A percentile compares a stretch with the other conserved stretches of the same genome.
Conservation (phyloP, 257 asterid genomes). For the Euphrasia confusa region DNA sequence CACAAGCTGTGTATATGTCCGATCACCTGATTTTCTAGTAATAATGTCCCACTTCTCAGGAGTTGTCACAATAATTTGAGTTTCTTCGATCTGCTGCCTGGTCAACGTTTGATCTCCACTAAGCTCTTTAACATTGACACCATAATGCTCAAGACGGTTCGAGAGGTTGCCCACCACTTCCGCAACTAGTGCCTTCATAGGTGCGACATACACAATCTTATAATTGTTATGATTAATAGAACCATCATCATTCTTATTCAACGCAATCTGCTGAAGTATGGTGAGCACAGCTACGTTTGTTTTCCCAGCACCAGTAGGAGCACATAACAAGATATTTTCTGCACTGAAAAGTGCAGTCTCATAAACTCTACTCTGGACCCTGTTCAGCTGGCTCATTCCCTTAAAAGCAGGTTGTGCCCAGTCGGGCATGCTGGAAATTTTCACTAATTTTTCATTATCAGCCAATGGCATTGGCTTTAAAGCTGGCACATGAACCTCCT, state of each 20-base stretch:
- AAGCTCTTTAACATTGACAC: constrained; percentile 49
- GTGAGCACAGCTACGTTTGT: constrained; percentile 69
- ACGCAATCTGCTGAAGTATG: constrained; percentile 51
- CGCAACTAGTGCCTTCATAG: constrained; percentile 66
- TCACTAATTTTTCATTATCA: constrained; percentile 37
- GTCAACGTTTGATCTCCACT: constrained; percentile 62
- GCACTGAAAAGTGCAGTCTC: constrained; percentile 47
- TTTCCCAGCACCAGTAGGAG: constrained; percentile 67
- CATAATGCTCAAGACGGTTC: constrained; percentile 50
- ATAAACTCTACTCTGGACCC: constrained; percentile 61
- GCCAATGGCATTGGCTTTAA: constrained; percentile 48
- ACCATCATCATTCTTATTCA: constrained; percentile 47
- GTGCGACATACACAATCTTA: constrained; percentile 60
- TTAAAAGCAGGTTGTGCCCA: constrained; percentile 62
- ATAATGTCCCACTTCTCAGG: constrained; percentile 69
- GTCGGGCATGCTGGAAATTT: constrained; percentile 45
- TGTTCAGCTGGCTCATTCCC: constrained; percentile 51
- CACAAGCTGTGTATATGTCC: constrained; percentile 58
- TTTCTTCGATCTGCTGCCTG: constrained; percentile 59
- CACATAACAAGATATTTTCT: constrained; percentile 48
- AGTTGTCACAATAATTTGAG: constrained; percentile 58
- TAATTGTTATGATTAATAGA: constrained; percentile 41
- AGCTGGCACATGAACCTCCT: constrained; percentile 65
- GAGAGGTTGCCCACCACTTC: constrained; percentile 67
- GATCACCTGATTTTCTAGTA: constrained; percentile 60